Base-by-base conservation (phyloP, 345 rosid species). In the Eucalyptus pauciflora region DNA sequence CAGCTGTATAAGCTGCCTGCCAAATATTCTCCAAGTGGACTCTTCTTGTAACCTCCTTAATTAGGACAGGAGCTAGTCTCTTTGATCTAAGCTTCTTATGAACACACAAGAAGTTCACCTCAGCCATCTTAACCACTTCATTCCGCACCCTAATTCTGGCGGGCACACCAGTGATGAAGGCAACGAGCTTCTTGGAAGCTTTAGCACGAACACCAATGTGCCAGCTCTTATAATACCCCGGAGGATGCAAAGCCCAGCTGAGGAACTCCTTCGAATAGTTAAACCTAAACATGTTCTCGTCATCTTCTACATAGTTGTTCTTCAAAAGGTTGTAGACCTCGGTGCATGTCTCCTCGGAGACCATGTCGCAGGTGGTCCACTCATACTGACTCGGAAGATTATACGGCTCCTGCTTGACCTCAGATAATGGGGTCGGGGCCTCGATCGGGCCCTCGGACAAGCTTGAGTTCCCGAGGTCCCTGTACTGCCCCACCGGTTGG, bases 1-100 rank as follows among this genome's bases (percentile, higher is more conserved):
- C 99, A 50, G 99, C 99, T 0, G 99, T 97, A 88, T 97, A 96
- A 29, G 99, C 98, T 1, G 99, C 99, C 91, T 97, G 99, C 99
- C 99, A 97, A 5, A 95, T 94, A 88, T 96, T 95, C 95, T 97
- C 99, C 95, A 95, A 89, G 86, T 96, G 99, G 91, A 97, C 98
- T 92, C 99, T 95, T 88, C 99, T 93, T 5, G 99, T 96, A 25
- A 97, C 97, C 92, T 97, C 99, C 96, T 97, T 97, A 87, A 97
- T 97, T 99, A 97, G 95, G 50, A 97, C 99, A 13, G 99, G 99
- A 11, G 99, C 98, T 8, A 97, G 97, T 79, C 99, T 94, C 95
- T 96, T 96, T 2, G 99, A 95, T 89, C 99, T 94, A 86, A 97
- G 99, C 94, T 96, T 96, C 95, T 97, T 97, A 90, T 97, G 99